These are phyloP conservation scores for Blastomyces gilchristii DNA, from an alignment of 2,329 filamentous ascomycete genomes.

Conservation along the genomic window DNA sequence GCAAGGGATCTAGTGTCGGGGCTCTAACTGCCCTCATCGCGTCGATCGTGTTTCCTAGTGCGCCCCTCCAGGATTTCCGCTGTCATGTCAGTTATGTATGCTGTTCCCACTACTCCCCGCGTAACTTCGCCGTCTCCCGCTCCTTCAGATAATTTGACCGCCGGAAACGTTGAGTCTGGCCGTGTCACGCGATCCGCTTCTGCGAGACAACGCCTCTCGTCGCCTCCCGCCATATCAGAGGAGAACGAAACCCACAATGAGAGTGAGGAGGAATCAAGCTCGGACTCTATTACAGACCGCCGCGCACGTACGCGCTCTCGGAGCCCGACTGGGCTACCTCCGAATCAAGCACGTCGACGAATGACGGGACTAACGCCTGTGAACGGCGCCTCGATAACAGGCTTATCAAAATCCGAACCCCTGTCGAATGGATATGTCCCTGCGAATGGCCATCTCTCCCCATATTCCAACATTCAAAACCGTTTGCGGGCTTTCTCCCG, in stretches of 20 bases:
- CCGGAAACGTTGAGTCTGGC: constrained; percentile 55
- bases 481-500: constrained; percentile 84
- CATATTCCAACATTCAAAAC: constrained; percentile 46
- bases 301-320: constrained; percentile 61
- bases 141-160: constrained; percentile 41
- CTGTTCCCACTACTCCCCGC: constrained; percentile 67
- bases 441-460: constrained; percentile 61
- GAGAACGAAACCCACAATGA: constrained; percentile 42
- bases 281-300: constrained; percentile 43
- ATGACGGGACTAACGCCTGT: constrained; percentile 45
- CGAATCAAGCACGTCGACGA: constrained; percentile 35
- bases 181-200: constrained; percentile 69
- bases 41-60: neutral
- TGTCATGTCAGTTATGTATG: constrained; percentile 41
- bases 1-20: neutral
- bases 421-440: constrained; percentile 30
- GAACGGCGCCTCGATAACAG: constrained; percentile 37
- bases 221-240: constrained; percentile 53
- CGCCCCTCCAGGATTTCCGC: constrained; percentile 20
- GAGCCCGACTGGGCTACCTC: constrained; percentile 47
- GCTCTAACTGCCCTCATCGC: neutral
- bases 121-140: constrained; percentile 85
- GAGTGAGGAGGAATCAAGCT: constrained; percentile 42
- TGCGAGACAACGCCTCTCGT: constrained; percentile 40
- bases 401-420: constrained; percentile 29